Evolutionary conservation across 2,329 filamentous ascomycete species (phyloP).

Genomic region (Eutypa lata): DNA sequence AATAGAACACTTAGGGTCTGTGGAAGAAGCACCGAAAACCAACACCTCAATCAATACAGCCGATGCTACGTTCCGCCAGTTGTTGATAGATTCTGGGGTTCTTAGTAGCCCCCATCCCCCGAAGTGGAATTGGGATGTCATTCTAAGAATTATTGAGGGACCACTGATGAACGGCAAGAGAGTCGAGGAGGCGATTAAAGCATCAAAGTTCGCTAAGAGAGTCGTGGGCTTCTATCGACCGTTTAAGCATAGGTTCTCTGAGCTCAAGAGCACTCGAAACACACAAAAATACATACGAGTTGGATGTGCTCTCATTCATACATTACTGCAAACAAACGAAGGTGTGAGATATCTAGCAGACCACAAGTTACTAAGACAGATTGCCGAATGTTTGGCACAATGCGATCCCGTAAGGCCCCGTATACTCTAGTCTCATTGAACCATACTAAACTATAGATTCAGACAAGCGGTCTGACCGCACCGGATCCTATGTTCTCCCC

Average conservation of each 20-base stretch:
- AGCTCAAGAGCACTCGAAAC: conserved; percentile 83
- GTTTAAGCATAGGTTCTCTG: conserved; percentile 94
- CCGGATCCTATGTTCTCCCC: conserved; percentile 85
- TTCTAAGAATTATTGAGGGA: conserved; percentile 87
- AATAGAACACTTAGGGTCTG: conserved; percentile 44
- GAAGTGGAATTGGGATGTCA: conserved; percentile 98
- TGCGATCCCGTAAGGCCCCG: conserved; percentile 70
- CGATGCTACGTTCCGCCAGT: conserved; percentile 61
- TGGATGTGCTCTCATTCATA: conserved; percentile 84
- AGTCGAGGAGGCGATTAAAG: conserved; percentile 89
- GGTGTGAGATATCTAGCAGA: conserved; percentile 83
- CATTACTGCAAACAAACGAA: conserved; percentile 79
- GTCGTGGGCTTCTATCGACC: conserved; percentile 93
- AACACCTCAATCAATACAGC: conserved; percentile 50
- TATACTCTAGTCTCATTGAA: background rate
- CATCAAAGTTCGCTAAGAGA: conserved; percentile 93
- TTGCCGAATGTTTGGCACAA: conserved; percentile 93
- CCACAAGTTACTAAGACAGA: conserved; percentile 88
- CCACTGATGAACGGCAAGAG: conserved; percentile 87
- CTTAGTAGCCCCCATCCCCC: conserved; percentile 83
- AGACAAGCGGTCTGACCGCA: conserved; percentile 73
- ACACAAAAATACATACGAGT: conserved; percentile 92
- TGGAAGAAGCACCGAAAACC: conserved; percentile 56
- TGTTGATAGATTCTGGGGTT: conserved; percentile 76
- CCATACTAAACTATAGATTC: conserved; percentile 15